phyloP scores from a whole-genome alignment of 2,329 filamentous ascomycete species.

The Sporothrix variecibatus region DNA sequence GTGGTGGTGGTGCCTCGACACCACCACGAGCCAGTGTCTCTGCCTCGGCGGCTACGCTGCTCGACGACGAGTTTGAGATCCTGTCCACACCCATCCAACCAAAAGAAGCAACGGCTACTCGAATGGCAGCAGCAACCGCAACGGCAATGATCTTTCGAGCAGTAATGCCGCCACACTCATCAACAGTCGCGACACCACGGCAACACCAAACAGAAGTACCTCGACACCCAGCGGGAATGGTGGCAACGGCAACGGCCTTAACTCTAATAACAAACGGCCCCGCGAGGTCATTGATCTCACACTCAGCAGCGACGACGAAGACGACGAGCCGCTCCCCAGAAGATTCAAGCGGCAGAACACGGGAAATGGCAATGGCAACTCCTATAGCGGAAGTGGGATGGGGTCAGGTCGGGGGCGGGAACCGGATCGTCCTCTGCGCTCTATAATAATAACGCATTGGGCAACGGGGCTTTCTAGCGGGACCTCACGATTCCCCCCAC shows the following conservation, averaged over 20 bases:
- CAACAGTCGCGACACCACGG: constrained; percentile 22
- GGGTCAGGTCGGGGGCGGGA: not conserved
- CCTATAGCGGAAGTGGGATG: not conserved
- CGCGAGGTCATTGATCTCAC: constrained; percentile 62
- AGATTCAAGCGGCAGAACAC: constrained; percentile 50
- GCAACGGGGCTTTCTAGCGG: not conserved
- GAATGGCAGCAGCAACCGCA: constrained; percentile 35
- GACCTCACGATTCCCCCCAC: not conserved
- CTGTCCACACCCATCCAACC: not conserved
- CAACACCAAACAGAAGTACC: constrained; percentile 15
- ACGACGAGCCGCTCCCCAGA: constrained; percentile 41
- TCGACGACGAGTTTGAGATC: constrained; percentile 26
- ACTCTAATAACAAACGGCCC: constrained; percentile 49
- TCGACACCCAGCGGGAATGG: not conserved
- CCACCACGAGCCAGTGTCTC: not conserved
- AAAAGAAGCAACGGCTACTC: not conserved
- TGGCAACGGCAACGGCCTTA: not conserved
- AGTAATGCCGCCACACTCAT: not conserved
- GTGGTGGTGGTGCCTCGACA: not conserved
- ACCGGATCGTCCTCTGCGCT: not conserved
- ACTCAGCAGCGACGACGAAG: constrained; percentile 56
- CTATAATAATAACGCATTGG: not conserved
- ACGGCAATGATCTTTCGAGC: constrained; percentile 16
- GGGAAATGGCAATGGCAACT: not conserved
- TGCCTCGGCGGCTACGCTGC: not conserved